Evolutionary conservation across 2,329 filamentous ascomycete species (phyloP).

Genomic region (Colletotrichum sp.): DNA sequence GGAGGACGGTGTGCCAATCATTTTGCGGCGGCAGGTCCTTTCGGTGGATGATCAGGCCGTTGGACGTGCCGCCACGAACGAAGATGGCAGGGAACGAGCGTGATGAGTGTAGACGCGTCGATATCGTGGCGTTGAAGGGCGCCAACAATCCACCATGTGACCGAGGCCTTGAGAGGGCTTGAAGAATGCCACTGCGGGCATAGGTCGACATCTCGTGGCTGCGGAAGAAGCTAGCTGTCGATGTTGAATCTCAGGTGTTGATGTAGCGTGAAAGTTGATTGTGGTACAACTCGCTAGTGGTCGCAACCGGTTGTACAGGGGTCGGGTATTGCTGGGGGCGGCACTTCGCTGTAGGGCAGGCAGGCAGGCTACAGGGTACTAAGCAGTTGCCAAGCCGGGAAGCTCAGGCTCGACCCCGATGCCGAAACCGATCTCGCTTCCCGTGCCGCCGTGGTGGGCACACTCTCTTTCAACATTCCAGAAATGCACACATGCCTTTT

Average conservation of each 20-base stretch:
- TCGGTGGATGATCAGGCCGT: slow-evolving; percentile 35
- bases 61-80: slow-evolving; percentile 30
- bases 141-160: fast-evolving
- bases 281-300: neutral
- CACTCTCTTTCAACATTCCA: neutral
- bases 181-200: neutral
- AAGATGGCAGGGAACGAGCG: slow-evolving; percentile 42
- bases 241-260: neutral
- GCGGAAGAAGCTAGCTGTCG: neutral
- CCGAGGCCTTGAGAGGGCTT: neutral
- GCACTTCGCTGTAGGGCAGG: neutral
- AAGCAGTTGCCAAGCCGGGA: neutral
- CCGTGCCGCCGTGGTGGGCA: neutral
- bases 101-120: neutral
- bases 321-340: neutral
- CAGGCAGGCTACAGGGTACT: neutral
- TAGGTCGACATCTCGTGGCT: neutral
- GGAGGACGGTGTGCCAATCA: slow-evolving; percentile 33
- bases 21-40: slow-evolving; percentile 36
- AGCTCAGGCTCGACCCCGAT: neutral
- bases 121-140: neutral
- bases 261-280: neutral
- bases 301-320: neutral
- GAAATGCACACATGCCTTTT: too few species aligned
- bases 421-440: neutral